Base-by-base conservation (phyloP, 768 basidiomycete genomes). In the Lactarius tabidus region DNA sequence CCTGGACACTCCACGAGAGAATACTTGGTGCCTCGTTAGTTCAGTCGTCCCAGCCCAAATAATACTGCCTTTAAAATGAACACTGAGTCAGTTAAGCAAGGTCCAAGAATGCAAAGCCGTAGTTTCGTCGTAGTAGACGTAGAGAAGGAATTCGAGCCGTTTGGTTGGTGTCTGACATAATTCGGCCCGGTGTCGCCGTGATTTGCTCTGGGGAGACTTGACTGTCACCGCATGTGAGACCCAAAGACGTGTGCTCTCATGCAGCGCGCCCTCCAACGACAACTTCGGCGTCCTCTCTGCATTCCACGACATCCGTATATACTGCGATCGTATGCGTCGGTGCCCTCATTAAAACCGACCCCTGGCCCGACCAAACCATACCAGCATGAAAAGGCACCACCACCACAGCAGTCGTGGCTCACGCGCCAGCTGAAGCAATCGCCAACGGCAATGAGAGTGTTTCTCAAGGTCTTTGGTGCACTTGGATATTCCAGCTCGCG, bases 381-480 rank as follows among this genome's bases (percentile, higher is more conserved):
- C 57, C 55, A 43, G 18, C 66, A 64, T 43, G 57, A 67, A 51
- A 68, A 62, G 36, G 23, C 38, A 5, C 60, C 62, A 4, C n/a
- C 52, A 8, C 66, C 62, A 26, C 62, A 68, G 20, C 68, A 61
- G 45, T 60, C 68, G 38, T 69, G 68, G 68, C 68, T 69, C 36
- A 69, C 68, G 18, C 66, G 66, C 39, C 56, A 59, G 57, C 59
- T 69, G 62, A 69, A 56, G 36, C 62, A 64, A 43, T 69, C 68
- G 14, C 68, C 68, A 1, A 35, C 18, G 1, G 63, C 66, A 17
- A 64, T 68, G 68, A 56, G 66, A 9, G 56, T 35, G 5, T 69
- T 69, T 33, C 58, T 69, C 18, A 68, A 35, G 43, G 56, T 69
- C 3, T 67, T 64, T 15, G 68, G 68, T 5, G 68, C 63, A 28